phyloP scores from a whole-genome alignment of 805 yeast species.

The Saccharomyces mikatae region DNA sequence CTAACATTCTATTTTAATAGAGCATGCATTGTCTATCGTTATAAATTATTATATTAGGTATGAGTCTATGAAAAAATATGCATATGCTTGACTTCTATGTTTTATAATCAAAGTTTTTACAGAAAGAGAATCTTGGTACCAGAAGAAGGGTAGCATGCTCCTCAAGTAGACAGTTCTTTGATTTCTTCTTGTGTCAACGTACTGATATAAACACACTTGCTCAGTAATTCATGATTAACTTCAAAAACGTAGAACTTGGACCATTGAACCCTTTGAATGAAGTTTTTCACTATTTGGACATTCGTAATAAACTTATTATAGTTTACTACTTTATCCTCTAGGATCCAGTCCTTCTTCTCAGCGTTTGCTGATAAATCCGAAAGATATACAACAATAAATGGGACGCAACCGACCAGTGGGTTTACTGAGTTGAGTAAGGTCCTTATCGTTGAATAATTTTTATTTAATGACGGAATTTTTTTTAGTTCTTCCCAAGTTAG shows the following conservation, averaged over 20 bases:
- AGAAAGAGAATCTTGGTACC: neutral
- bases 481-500: constrained; percentile 60
- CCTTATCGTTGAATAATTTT: constrained; percentile 64
- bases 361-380: constrained; percentile 72
- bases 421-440: constrained; percentile 41
- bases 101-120: neutral
- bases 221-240: constrained; percentile 54
- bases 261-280: constrained; percentile 81
- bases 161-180: constrained; percentile 1
- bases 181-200: constrained; percentile 68
- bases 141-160: neutral
- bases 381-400: constrained; percentile 79
- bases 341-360: constrained; percentile 31
- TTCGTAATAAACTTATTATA: constrained; percentile 70
- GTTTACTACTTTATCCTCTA: constrained; percentile 45
- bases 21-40: neutral
- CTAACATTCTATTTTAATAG: neutral
- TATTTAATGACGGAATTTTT: constrained; percentile 62
- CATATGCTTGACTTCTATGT: neutral
- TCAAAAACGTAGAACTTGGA: constrained; percentile 55
- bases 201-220: constrained; percentile 77
- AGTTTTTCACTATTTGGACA: constrained; percentile 67
- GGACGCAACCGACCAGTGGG: constrained; percentile 71
- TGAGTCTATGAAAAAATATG: neutral
- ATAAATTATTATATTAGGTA: neutral